Percentiles rank a stretch among this genome's conserved stretches.
phyloP scores from a whole-genome alignment of 2,329 filamentous ascomycete genomes.

The Aspergillus thermomutatus region DNA sequence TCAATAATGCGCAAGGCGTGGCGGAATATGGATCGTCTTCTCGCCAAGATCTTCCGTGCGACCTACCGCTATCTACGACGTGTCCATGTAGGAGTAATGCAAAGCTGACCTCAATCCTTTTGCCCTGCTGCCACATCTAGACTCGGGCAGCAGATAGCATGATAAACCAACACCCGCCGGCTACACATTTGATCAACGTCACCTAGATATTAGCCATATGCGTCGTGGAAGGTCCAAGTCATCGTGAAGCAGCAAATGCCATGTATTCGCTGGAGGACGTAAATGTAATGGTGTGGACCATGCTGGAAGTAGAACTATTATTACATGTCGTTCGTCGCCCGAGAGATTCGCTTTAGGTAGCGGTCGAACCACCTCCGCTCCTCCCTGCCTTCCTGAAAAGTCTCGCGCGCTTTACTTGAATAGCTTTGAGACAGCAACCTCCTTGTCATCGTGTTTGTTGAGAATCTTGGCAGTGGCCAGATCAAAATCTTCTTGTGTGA shows the following conservation, averaged over 20 bases:
- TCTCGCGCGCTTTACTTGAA: slow-evolving; percentile 28
- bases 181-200: not conserved
- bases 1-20: not conserved
- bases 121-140: not conserved
- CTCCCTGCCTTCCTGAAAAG: not conserved
- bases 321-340: not conserved
- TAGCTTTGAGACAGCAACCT: slow-evolving; percentile 46
- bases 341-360: not conserved
- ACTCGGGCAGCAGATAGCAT: not conserved
- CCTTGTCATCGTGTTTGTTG: slow-evolving; percentile 99
- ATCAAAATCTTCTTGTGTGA: slow-evolving; percentile 99
- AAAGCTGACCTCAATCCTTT: not conserved
- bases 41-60: not conserved
- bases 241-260: not conserved
- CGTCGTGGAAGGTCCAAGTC: not conserved
- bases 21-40: not conserved
- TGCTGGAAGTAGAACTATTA: not conserved
- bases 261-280: not conserved
- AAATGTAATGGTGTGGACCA: not conserved
- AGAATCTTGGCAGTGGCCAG: slow-evolving; percentile 97
- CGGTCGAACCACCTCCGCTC: not conserved
- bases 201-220: not conserved
- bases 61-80: not conserved
- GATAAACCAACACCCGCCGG: not conserved
- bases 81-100: not conserved